phyloP scores from a whole-genome alignment of 176 grass and related monocot genomes.

The Chrysopogon serrulatus region DNA sequence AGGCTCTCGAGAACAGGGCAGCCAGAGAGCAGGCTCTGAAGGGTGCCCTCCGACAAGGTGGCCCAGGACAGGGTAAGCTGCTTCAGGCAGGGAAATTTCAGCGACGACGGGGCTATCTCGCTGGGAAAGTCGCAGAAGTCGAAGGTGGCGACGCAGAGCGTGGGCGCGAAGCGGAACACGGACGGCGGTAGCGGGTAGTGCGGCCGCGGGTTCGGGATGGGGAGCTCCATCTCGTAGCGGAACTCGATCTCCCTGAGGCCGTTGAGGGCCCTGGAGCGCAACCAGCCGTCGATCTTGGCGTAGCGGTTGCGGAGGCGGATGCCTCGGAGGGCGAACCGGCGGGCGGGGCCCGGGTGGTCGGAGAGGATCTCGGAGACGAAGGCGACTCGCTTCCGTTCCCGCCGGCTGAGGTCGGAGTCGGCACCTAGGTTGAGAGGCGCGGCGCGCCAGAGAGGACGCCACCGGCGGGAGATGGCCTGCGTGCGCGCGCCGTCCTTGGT shows the following conservation, averaged over 20 bases:
- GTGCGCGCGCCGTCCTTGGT: neutral
- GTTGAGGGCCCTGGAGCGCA: neutral
- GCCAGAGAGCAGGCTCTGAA: neutral
- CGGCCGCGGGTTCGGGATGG: accelerated
- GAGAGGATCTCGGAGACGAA: neutral
- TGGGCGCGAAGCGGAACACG: neutral
- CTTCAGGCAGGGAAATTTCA: neutral
- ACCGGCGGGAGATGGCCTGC: neutral
- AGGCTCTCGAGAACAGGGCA: neutral
- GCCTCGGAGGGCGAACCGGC: neutral
- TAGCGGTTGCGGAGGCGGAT: neutral
- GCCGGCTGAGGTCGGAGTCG: neutral
- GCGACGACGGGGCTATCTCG: neutral
- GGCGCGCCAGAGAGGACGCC: neutral
- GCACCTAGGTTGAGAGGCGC: neutral
- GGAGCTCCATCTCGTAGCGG: neutral
- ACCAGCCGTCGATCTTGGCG: neutral
- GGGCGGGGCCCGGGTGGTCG: neutral
- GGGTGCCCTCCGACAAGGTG: neutral
- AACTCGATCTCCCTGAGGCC: neutral
- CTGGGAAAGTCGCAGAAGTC: neutral
- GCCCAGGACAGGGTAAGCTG: neutral
- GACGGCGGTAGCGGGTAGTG: neutral
- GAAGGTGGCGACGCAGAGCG: neutral
- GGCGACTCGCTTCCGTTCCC: neutral